Base-by-base conservation (phyloP, 805 yeast species). In the Starmerella asiatica region DNA sequence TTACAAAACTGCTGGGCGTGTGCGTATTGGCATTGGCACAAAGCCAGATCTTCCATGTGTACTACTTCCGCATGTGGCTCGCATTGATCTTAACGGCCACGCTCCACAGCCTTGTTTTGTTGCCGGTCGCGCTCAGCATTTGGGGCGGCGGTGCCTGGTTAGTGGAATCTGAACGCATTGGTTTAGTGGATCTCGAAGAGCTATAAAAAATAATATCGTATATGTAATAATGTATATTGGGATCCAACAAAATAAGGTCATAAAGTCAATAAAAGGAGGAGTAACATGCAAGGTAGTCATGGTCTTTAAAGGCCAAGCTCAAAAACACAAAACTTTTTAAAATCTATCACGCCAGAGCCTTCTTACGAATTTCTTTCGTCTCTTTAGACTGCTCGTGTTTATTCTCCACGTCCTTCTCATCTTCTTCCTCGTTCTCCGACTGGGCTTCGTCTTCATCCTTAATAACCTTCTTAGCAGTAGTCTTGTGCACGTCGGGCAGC, bases 21-120 rank as follows among this genome's bases (percentile, higher is more conserved):
- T 59, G 69, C 20, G 94, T 88, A 9, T 63, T 88, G 29, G 93
- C 93, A 4, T 85, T 86, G 57, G 83, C 97, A 0, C 65, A 73
- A 46, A 82, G 94, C 16, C 76, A 79, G 57, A 86, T 88, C 23
- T 91, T 88, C 58, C 93, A 84, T 49, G 72, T 88, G 1, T 88
- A 83, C 59, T 88, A 91, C 57, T 88, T 88, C 67, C 64, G 94
- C 45, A 86, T 88, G 95, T 88, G 97, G 97, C 61, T 81, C 11
- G 66, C 85, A 1, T 65, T 88, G 44, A 78, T 88, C 7, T 45
- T 79, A 1, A 64, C 81, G 40, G 94, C 94, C 1, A 74, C 86
- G 0, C 48, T 79, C 1, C 96, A 88, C 56, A 72, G 91, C 3
- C 65, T 88, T 38, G 68, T 81, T 29, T 71, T 88, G 41, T 63